Percentiles rank a stretch among this genome's conserved stretches.
Evolutionary conservation across 78 protist species (phyloP).

Genomic region (Isochrysis galbana): DNA sequence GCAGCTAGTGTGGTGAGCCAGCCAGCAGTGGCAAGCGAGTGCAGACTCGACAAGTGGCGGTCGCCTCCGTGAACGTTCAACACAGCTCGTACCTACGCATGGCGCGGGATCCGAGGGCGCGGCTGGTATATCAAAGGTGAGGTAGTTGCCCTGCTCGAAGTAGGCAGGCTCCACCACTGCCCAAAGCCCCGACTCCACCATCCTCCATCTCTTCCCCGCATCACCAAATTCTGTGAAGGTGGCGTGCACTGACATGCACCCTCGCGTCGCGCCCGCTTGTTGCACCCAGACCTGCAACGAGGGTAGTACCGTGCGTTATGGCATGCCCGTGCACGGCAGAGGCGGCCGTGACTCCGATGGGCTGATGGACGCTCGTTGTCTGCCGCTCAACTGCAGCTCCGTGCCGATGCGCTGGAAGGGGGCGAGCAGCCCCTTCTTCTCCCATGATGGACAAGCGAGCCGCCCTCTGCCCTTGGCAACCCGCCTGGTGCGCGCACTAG

Average conservation of each 20-base stretch:
- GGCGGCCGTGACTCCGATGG: too few species aligned
- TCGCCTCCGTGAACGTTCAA: not conserved
- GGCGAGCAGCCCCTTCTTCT: too few species aligned
- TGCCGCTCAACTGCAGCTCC: too few species aligned
- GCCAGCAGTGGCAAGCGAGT: too few species aligned
- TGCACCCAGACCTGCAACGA: conserved; percentile 20
- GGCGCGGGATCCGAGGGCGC: not conserved
- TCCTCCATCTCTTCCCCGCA: not conserved
- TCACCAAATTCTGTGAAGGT: not conserved
- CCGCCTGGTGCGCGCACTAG: too few species aligned
- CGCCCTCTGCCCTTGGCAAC: too few species aligned
- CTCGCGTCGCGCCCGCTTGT: not conserved
- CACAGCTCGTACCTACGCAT: not conserved
- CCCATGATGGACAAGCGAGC: too few species aligned
- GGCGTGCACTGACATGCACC: not conserved
- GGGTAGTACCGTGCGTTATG: too few species aligned
- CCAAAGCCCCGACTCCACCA: not conserved
- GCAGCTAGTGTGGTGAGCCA: too few species aligned
- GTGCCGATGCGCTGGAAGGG: too few species aligned
- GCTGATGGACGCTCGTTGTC: too few species aligned
- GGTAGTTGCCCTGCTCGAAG: not conserved
- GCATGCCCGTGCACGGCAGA: too few species aligned
- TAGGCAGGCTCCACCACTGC: not conserved
- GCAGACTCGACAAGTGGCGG: not conserved
- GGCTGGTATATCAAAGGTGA: not conserved